Base-by-base conservation (phyloP, 2,329 filamentous ascomycete species). In the Clonostachys chloroleuca region DNA sequence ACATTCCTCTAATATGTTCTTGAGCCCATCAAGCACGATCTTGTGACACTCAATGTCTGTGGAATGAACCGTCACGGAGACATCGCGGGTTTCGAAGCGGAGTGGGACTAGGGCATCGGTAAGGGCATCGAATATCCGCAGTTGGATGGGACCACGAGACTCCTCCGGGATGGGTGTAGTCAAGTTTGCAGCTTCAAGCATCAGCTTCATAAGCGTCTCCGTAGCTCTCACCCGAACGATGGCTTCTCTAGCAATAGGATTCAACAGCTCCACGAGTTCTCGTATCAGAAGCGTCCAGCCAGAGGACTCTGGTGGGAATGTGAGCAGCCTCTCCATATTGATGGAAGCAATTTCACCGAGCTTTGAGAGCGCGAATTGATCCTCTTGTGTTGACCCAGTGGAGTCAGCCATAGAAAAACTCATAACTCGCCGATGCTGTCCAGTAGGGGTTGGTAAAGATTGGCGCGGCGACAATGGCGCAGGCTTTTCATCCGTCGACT, bases 1-100 rank as follows among this genome's bases (percentile, higher is more conserved):
- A 56, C 87, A 92, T 52, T 91, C 86, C 59, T 97, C 92, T 3
- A 99, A 75, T 17, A 96, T 81, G 47, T 77, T 84, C 62, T 90
- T 91, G 7, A 96, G 71, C 1, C 87, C 86, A 53, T 95, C 89
- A 2, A 96, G 76, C 20, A 89, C 76, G 46, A 87, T 82, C 52
- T 85, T 85, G 61, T 96, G 90, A 14, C 95, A 87, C 47, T 94
- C 87, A 16, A 89, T 70, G 54, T 94, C 86, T 0, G 82, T 83
- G 0, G 81, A 68, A 46, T 83, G 80, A 12, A 74, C 77, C 3
- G 79, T 72, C 0, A 86, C 77, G 3, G 80, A 79, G 2, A 68
- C 68, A 10, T 76, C 69, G 3, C 77, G 71, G 13, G 18, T 30
- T 33, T 78, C 71, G 10, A 71, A 67, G 51, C 85, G 78, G 1